Conservation (phyloP, 2,329 filamentous ascomycete species). For the Colletotrichum graminicola region DNA sequence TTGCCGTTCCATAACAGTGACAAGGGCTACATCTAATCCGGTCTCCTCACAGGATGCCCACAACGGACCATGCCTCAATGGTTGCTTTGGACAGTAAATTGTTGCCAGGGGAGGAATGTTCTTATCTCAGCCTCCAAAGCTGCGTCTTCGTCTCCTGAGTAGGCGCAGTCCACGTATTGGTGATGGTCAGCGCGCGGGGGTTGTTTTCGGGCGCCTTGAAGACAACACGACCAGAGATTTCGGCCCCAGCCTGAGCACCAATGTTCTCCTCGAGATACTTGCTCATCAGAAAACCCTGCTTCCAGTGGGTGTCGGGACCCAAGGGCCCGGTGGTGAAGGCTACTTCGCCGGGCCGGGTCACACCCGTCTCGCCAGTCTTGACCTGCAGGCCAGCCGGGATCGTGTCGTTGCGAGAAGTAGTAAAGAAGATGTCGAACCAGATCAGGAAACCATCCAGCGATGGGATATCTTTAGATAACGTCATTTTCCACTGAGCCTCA, state of each 20-base stretch:
- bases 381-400: conserved; percentile 61
- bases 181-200: conserved; percentile 75
- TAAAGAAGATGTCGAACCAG: conserved; percentile 97
- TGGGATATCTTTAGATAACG: conserved; percentile 71
- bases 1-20: neutral
- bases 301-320: conserved; percentile 88
- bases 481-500: conserved; percentile 74
- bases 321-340: conserved; percentile 90
- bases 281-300: conserved; percentile 81
- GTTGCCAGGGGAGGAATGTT: no score
- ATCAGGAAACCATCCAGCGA: conserved; percentile 87
- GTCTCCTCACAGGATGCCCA: neutral
- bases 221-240: conserved; percentile 74
- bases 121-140: conserved; percentile 64
- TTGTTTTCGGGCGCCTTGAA: conserved; percentile 79
- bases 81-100: neutral
- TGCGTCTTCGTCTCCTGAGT: conserved; percentile 58
- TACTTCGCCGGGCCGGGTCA: conserved; percentile 70
- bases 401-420: conserved; percentile 67
- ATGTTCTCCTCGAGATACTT: conserved; percentile 66
- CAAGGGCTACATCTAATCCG: neutral
- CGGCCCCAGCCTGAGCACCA: conserved; percentile 65
- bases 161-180: conserved; percentile 70
- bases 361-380: conserved; percentile 73
- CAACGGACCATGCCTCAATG: neutral